Evolutionary conservation across 495 filamentous ascomycete genomes (phyloP).

Genomic region (Penicillium longicatenatum): DNA sequence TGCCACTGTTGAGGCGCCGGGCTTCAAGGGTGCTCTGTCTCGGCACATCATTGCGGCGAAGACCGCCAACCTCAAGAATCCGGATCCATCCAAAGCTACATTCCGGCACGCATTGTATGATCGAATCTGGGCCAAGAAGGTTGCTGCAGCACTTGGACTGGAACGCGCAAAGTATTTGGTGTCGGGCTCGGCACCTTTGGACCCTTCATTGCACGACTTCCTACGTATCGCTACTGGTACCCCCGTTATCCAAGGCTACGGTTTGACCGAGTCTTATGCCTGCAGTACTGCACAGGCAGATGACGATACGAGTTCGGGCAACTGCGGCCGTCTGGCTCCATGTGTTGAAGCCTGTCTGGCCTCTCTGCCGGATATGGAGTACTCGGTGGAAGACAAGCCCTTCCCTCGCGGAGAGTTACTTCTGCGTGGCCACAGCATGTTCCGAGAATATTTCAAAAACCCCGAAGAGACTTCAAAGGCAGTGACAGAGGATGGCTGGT

Average conservation of each 20-base stretch:
- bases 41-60: slow-evolving; percentile 79
- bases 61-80: slow-evolving; percentile 71
- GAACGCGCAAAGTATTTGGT: slow-evolving; percentile 74
- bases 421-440: slow-evolving; percentile 74
- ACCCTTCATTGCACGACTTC: slow-evolving; percentile 85
- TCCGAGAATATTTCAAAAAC: slow-evolving; percentile 86
- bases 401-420: slow-evolving; percentile 89
- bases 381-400: slow-evolving; percentile 88
- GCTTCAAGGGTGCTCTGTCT: slow-evolving; percentile 80
- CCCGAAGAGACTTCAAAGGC: slow-evolving; percentile 75
- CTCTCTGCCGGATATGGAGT: slow-evolving; percentile 95
- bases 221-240: slow-evolving; percentile 80
- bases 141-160: slow-evolving; percentile 77
- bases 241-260: slow-evolving; percentile 86
- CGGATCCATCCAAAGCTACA: slow-evolving; percentile 66
- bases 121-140: slow-evolving; percentile 89
- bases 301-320: slow-evolving; percentile 73
- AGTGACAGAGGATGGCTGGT: slow-evolving; percentile 90
- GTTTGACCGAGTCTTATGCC: slow-evolving; percentile 94
- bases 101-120: slow-evolving; percentile 89
- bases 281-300: slow-evolving; percentile 63
- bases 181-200: slow-evolving; percentile 87
- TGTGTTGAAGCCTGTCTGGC: slow-evolving; percentile 75
- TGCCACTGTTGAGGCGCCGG: slow-evolving; percentile 73
- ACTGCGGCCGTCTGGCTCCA: slow-evolving; percentile 73